Evolutionary conservation across 371 early-diverging fungal species (phyloP), one percentile per base, ranked within the genome.

Genomic region (Choanephora cucurbitarum): DNA sequence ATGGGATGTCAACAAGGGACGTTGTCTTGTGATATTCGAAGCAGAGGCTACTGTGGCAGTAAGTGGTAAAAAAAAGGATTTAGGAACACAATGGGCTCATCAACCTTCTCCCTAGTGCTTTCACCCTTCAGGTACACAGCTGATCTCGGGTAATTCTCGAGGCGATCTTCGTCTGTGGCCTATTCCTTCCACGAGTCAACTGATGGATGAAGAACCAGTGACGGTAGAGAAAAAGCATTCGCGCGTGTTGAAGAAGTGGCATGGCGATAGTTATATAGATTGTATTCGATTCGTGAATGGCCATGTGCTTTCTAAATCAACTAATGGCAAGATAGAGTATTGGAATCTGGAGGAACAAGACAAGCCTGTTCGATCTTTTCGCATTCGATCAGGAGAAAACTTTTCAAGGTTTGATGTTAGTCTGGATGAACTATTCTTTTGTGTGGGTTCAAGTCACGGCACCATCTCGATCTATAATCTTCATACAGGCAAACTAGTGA

Each of bases 1-100:
- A 45, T 97, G 97, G 97, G 89, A 92, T 60, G 69, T 95, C 23
- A 73, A 82, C n/a, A 84, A 75, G 9, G 71, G 77, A n/a, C 72
- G 76, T 54, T 83, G 88, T 55, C 55, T 93, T 33, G 71, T 73
- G n/a, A 58, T 83, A 8, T 90, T 84, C 69, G 78, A 83, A 46
- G 58, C 47, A 34, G 81, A 81, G 28, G 86, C 88, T 17, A 81
- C 84, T 1, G 85, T 83, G 2, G 72, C 80, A 19, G 87, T 86
- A 77, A 73, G 83, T 42, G n/a, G n/a, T 6, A 44, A 21, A 33
- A 11, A 17, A 49, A 44, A 5, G 28, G 7, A 28, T n/a, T n/a
- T n/a, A n/a, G n/a, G n/a, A n/a, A n/a, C n/a, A n/a, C n/a, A n/a
- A n/a, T n/a, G n/a, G n/a, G n/a, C n/a, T n/a, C n/a, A 4, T 21